Percentiles rank a stretch among this genome's conserved stretches.
Evolutionary conservation across 2,329 filamentous ascomycete species (phyloP).

Genomic region (Penicillium sp.): DNA sequence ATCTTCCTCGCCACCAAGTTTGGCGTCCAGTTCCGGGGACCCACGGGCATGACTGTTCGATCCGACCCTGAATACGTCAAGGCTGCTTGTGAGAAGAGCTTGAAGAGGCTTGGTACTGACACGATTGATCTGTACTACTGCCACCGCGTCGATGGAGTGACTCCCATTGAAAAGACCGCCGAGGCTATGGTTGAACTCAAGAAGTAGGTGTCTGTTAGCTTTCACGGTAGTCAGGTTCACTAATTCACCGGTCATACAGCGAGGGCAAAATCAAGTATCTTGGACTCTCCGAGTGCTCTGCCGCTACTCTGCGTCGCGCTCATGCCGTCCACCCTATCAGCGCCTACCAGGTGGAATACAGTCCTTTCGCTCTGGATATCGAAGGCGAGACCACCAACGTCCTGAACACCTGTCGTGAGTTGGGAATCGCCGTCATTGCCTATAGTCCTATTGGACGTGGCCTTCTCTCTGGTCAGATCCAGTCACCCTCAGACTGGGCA

Average conservation of each 20-base stretch:
- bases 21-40: constrained; percentile 18
- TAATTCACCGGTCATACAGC: constrained; percentile 7
- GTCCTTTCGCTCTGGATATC: constrained; percentile 47
- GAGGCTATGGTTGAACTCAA: constrained; percentile 45
- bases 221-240: neutral
- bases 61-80: constrained; percentile 38
- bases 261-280: constrained; percentile 50
- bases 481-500: constrained; percentile 46
- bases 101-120: constrained; percentile 36
- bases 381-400: constrained; percentile 47
- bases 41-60: constrained; percentile 20
- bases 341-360: constrained; percentile 52
- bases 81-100: constrained; percentile 33
- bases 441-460: constrained; percentile 60
- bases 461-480: constrained; percentile 51
- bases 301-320: constrained; percentile 48
- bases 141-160: constrained; percentile 43
- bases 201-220: constrained; percentile 17
- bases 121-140: constrained; percentile 45
- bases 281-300: constrained; percentile 46
- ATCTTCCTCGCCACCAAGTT: constrained; percentile 44
- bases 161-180: constrained; percentile 45
- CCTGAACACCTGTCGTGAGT: constrained; percentile 53
- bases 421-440: constrained; percentile 55
- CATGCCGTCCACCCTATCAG: constrained; percentile 46